Evolutionary conservation across 2,329 filamentous ascomycete genomes (phyloP), one percentile per base, ranked within the genome.

Genomic region (Fusarium continuum): DNA sequence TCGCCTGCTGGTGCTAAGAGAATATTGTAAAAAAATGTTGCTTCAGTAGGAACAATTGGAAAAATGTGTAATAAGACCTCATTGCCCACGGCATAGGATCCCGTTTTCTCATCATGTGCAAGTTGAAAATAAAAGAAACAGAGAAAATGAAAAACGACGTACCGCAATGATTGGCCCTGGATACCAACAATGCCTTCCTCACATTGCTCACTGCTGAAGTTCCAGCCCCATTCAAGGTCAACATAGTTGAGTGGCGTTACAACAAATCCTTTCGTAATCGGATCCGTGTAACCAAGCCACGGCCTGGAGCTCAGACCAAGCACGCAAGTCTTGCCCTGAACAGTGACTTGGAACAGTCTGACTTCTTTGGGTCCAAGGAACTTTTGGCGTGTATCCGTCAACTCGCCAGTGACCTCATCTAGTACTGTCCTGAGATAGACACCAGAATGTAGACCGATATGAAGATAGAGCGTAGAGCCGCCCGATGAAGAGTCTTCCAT

Each of bases 11-110:
- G 23, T 31, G 36, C 14, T 9, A 36, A 34, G 54, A 28, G 52
- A 73, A 70, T 48, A 53, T 67, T 52, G 28, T 23, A 31, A 29
- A 22, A 8, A 31, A 10, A 8, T 45, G 52, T 55, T 67, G 73
- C 77, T 76, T 96, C 93, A 96, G 93, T 88, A 96, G 92, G 92
- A 96, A 96, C 93, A 96, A 96, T 96, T 96, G 92, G 82, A 81
- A 82, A 69, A 83, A 79, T 78, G 77, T 76, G 78, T 82, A 78
- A 78, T 77, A 75, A 76, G 70, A 72, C 83, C 84, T 88, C 84
- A 87, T 82, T 57, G 82, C 83, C 73, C 72, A 63, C 64, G 76
- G 83, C 83, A 68, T 85, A 83, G 83, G 83, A 80, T 82, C 82
- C 82, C 55, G 34, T 81, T 78, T 77, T 79, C 77, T 83, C 76